Percentiles rank a stretch among this genome's conserved stretches.
Conservation (phyloP, 768 basidiomycete genomes). For the Tricholoma flavovirens region DNA sequence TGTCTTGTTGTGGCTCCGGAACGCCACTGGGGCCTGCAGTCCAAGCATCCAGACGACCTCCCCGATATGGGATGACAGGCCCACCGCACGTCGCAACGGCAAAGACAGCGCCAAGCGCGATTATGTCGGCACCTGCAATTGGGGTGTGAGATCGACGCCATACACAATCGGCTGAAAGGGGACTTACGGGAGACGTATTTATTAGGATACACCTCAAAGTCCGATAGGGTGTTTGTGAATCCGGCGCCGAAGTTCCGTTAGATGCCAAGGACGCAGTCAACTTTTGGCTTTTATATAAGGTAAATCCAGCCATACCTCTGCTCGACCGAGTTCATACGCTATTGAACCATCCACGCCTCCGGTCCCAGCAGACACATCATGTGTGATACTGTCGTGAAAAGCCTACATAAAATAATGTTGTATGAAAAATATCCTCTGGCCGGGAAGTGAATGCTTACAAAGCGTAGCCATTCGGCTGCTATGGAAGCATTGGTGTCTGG, state of each 20-base stretch:
- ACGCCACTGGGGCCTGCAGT: constrained; percentile 33
- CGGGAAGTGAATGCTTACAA: constrained; percentile 20
- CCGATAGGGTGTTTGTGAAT: constrained; percentile 36
- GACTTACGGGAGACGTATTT: constrained; percentile 39
- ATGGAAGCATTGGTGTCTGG: constrained; percentile 26
- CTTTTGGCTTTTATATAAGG: background rate
- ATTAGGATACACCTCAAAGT: constrained; percentile 37
- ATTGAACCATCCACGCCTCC: constrained; percentile 50
- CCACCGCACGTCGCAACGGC: constrained; percentile 41
- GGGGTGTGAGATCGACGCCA: background rate
- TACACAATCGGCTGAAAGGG: background rate
- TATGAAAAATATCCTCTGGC: no score
- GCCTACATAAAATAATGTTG: constrained; percentile 23
- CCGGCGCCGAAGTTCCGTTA: constrained; percentile 43
- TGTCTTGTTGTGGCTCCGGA: constrained; percentile 37
- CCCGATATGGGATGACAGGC: constrained; percentile 35
- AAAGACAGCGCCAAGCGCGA: constrained; percentile 33
- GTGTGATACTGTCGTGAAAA: constrained; percentile 47
- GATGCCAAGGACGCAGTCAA: background rate
- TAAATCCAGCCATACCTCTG: constrained; percentile 28
- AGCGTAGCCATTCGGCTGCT: constrained; percentile 35
- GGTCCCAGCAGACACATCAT: constrained; percentile 37
- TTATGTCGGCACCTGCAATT: constrained; percentile 37
- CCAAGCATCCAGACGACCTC: constrained; percentile 37
- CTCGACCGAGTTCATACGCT: constrained; percentile 37